Base-by-base conservation (phyloP, 2,329 filamentous ascomycete species). In the Leptosphaerulina australis region DNA sequence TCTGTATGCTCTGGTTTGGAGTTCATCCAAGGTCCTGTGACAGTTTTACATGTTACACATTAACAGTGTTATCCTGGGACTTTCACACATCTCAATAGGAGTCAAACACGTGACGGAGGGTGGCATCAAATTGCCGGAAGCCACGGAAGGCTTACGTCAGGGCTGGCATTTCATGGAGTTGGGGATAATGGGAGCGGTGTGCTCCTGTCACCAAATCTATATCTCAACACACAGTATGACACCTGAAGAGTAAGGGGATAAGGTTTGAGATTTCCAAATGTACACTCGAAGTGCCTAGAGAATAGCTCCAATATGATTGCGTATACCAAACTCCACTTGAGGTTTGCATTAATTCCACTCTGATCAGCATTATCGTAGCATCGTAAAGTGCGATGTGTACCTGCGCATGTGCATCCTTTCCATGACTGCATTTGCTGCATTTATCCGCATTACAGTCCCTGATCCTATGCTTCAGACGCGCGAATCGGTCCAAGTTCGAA, bases 121-220 rank as follows among this genome's bases (percentile, higher is more conserved):
- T n/a, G 26, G 26, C 21, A 46, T 31, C 41, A 51, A 51, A 51
- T 46, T 41, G 48, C n/a, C 15, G 29, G 21, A 35, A 37, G 21
- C 8, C 26, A 26, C 20, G 26, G 37, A 7, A 28, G 41, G 36
- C 41, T 34, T 31, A 26, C 20, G 25, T 46, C 10, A 31, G 21
- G 17, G 37, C 15, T 12, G 41, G 41, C 30, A 43, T 46, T 29
- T 43, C 8, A 12, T n/a, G 30, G 30, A 15, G 26, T 9, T 28
- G 11, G 7, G 17, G 18, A 20, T 11, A 24, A 29, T 15, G 25
- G 14, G n/a, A 21, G 38, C 14, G 18, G 38, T 5, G 8, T 17
- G 5, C 43, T 33, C 21, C 7, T 31, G 18, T 17, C n/a, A 35
- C 40, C 36, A 24, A 28, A 24, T 35, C 8, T 46, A 33, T 46